phyloP scores from a whole-genome alignment of 2,329 filamentous ascomycete species.

The Coleophoma eucalyptorum region DNA sequence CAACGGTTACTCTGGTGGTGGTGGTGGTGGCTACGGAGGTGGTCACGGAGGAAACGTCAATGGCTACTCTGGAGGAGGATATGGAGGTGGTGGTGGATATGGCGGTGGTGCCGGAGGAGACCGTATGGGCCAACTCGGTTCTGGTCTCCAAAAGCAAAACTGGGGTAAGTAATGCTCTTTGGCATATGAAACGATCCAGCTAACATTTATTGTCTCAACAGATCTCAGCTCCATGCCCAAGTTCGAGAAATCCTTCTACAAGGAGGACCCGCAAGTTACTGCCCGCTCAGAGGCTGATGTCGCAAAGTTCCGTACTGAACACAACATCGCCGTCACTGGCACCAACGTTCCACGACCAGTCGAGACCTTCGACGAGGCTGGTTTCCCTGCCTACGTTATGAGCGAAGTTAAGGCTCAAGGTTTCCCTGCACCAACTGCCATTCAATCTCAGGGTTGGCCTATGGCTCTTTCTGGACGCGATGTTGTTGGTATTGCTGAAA shows the following conservation, averaged over 20 bases:
- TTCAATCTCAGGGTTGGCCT: conserved; percentile 98
- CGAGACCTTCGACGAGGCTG: conserved; percentile 95
- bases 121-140: conserved; percentile 88
- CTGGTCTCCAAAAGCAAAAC: conserved; percentile 79
- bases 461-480: conserved; percentile 98
- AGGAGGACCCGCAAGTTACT: conserved; percentile 80
- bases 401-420: conserved; percentile 98
- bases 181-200: conserved; percentile 4
- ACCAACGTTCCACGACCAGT: conserved; percentile 85
- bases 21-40: conserved; percentile 29
- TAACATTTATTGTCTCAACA: conserved; percentile 30
- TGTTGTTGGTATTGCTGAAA: conserved; percentile 98
- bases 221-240: conserved; percentile 80
- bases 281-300: conserved; percentile 75
- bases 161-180: conserved; percentile 62
- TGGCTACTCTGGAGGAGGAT: conserved; percentile 16
- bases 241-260: conserved; percentile 99
- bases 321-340: conserved; percentile 81
- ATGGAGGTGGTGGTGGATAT: conserved; percentile 30
- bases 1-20: conserved; percentile 29
- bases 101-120: conserved; percentile 72
- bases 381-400: conserved; percentile 95
- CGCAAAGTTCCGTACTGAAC: conserved; percentile 79
- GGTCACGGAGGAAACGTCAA: conserved; percentile 31
- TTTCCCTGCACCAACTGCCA: conserved; percentile 88